Evolutionary conservation across 2,329 filamentous ascomycete genomes (phyloP).

Genomic region (Raffaelea deltoideospora): DNA sequence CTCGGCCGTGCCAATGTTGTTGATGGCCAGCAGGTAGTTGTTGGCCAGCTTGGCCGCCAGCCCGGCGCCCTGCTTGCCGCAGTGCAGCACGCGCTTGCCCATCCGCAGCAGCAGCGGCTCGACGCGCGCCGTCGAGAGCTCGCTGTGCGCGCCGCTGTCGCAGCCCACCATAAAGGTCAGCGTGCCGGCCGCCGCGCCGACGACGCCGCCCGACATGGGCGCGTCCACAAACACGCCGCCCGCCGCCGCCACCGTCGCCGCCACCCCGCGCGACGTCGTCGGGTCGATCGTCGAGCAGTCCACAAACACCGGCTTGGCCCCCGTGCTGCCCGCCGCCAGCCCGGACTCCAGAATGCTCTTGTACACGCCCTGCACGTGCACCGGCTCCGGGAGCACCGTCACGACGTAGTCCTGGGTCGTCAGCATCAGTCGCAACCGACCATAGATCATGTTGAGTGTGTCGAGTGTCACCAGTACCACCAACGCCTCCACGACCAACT

Average conservation of each 20-base stretch:
- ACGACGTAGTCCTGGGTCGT: conserved; percentile 60
- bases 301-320: conserved; percentile 55
- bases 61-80: conserved; percentile 71
- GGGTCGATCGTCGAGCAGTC: conserved; percentile 97
- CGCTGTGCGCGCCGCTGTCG: conserved; percentile 40
- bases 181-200: conserved; percentile 74
- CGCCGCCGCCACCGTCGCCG: conserved; percentile 42
- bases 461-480: too few relatives aligned
- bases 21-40: conserved; percentile 89
- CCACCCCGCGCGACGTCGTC: conserved; percentile 64
- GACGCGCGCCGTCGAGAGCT: conserved; percentile 46
- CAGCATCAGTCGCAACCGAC: conserved; percentile 2
- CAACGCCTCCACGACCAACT: too few relatives aligned
- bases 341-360: conserved; percentile 51
- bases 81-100: conserved; percentile 75
- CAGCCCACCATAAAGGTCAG: conserved; percentile 95
- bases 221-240: conserved; percentile 70
- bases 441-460: too few relatives aligned
- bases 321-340: conserved; percentile 35
- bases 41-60: conserved; percentile 90
- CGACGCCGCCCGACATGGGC: conserved; percentile 92
- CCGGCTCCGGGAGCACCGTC: conserved; percentile 77
- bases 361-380: conserved; percentile 76
- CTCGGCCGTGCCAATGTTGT: conserved; percentile 63
- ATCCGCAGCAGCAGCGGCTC: conserved; percentile 61